Percentiles rank a stretch among this genome's conserved stretches.
phyloP scores from a whole-genome alignment of 768 basidiomycete genomes.

The Termitomyces sp. region DNA sequence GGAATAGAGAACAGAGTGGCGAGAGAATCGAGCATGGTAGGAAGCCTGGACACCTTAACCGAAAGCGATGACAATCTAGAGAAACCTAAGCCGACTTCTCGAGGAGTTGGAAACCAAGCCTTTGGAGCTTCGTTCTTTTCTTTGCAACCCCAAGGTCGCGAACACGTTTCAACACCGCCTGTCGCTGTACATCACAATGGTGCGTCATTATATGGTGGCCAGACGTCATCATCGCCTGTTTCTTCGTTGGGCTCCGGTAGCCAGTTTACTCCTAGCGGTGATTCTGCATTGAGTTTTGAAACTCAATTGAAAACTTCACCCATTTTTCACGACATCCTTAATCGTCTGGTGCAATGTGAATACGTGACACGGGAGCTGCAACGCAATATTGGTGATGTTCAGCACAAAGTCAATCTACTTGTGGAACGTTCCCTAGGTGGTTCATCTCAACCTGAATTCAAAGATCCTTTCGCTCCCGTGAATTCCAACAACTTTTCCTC shows the following conservation, averaged over 20 bases:
- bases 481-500: slow-evolving; percentile 32
- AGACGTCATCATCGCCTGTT: slow-evolving; percentile 69
- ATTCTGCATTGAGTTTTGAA: slow-evolving; percentile 55
- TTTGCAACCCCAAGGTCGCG: slow-evolving; percentile 33
- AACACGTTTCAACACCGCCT: slow-evolving; percentile 44
- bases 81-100: slow-evolving; percentile 31
- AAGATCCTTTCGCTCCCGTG: slow-evolving; percentile 68
- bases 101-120: slow-evolving; percentile 15
- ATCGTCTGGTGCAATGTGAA: slow-evolving; percentile 72
- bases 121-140: slow-evolving; percentile 34
- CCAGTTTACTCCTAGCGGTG: slow-evolving; percentile 48
- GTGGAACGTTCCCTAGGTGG: slow-evolving; percentile 60
- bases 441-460: slow-evolving; percentile 66
- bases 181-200: slow-evolving; percentile 31
- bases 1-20: slow-evolving; percentile 30
- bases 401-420: slow-evolving; percentile 74
- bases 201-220: slow-evolving; percentile 41
- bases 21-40: slow-evolving; percentile 48
- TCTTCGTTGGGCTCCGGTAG: slow-evolving; percentile 77
- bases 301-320: slow-evolving; percentile 74
- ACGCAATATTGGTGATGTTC: slow-evolving; percentile 67
- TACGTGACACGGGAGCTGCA: slow-evolving; percentile 68
- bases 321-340: slow-evolving; percentile 70
- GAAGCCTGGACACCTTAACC: slow-evolving; percentile 48
- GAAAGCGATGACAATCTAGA: slow-evolving; percentile 48